These are phyloP conservation scores for Dictyostelium citrinum DNA, from an alignment of 78 protist species.

Conservation along the genomic window DNA sequence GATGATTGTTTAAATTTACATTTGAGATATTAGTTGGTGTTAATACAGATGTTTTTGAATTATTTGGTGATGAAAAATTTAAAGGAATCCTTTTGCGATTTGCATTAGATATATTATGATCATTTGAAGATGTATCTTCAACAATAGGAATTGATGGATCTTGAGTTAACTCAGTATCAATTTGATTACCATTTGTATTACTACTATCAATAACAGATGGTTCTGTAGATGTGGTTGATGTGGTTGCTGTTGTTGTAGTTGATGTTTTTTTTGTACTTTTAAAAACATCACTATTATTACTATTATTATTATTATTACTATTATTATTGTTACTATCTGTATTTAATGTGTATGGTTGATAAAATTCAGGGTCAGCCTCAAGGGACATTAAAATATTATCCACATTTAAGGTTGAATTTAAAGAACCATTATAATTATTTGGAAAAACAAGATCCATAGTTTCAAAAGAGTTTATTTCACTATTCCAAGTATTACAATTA, in stretches of 20 bases:
- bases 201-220: not conserved
- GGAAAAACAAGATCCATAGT: not conserved
- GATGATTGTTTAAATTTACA: not conserved
- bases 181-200: not conserved
- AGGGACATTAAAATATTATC: conserved; percentile 30
- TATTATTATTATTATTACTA: not conserved
- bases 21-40: not conserved
- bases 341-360: not conserved
- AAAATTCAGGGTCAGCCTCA: conserved; percentile 25
- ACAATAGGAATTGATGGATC: not conserved
- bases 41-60: not conserved
- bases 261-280: not conserved
- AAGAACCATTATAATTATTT: not conserved
- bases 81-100: not conserved
- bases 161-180: not conserved
- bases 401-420: not conserved
- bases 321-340: not conserved
- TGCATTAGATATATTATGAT: not conserved
- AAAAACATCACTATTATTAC: not conserved
- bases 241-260: not conserved
- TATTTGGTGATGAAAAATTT: not conserved
- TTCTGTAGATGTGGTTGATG: not conserved
- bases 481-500: not conserved
- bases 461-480: not conserved
- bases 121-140: not conserved